Percentiles rank a stretch among this genome's conserved stretches.
Evolutionary conservation across 768 basidiomycete genomes (phyloP).

Genomic region (Tephrocybe sp.): DNA sequence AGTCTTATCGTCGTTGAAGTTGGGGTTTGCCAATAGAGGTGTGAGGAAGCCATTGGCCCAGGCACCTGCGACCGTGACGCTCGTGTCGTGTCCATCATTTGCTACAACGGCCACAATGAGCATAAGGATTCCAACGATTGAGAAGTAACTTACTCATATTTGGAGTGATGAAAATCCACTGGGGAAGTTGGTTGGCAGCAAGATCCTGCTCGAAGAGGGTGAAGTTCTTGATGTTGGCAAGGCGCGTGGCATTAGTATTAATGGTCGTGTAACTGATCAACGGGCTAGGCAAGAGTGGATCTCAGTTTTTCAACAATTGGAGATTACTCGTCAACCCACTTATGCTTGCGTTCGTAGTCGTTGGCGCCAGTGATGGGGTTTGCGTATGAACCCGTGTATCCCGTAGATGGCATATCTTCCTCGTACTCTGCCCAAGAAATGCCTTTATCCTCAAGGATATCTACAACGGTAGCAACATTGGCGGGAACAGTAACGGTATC

Average conservation of each 20-base stretch:
- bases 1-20: constrained; percentile 56
- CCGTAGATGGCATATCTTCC: constrained; percentile 56
- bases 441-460: constrained; percentile 57
- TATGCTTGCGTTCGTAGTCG: constrained; percentile 32
- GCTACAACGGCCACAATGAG: constrained; percentile 18
- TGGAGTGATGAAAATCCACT: constrained; percentile 66
- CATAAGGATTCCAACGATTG: not conserved
- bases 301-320: not conserved
- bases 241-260: constrained; percentile 41
- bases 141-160: constrained; percentile 39
- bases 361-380: constrained; percentile 20
- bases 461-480: constrained; percentile 59
- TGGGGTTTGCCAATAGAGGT: constrained; percentile 47
- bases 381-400: constrained; percentile 37
- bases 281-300: constrained; percentile 36
- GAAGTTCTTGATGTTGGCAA: constrained; percentile 53
- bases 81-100: constrained; percentile 66
- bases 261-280: constrained; percentile 52
- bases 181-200: constrained; percentile 48
- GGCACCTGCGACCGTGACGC: constrained; percentile 41
- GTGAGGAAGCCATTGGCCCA: constrained; percentile 54
- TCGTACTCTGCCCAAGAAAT: constrained; percentile 65
- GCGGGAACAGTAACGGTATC: constrained; percentile 33
- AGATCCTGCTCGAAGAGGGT: constrained; percentile 62
- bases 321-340: constrained; percentile 19